Evolutionary conservation across 495 filamentous ascomycete genomes (phyloP), one percentile per base, ranked within the genome.

Genomic region (Neurospora discreta): DNA sequence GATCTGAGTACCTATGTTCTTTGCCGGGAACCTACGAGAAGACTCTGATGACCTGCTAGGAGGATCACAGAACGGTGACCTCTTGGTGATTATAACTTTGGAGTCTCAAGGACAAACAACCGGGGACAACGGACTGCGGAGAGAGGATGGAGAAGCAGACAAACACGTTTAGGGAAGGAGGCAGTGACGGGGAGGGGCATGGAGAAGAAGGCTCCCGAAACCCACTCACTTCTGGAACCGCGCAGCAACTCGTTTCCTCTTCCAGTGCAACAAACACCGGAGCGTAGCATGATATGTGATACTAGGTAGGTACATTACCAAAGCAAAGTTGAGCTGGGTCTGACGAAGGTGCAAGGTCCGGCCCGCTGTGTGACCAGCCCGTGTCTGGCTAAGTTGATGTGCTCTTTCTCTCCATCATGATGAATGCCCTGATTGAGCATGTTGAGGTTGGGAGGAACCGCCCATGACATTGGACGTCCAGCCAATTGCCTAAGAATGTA

Each of bases 271-370:
- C 52, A 65, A 33, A 65, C 52, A 30, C 26, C 52, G 26, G 52
- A 26, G 52, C 52, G 26, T 65, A 65, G 52, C 26, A 65, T 60
- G 52, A 60, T 60, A 60, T 26, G 52, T 60, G 52, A 60, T 33
- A 33, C 33, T 36, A 36, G 33, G 52, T 36, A 36, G 33, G 52
- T 33, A 33, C 26, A 33, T 60, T 60, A 33, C 52, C 52, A 13
- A 60, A 60, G 69, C 72, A 72, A 71, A 46, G 71, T 36, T 36
- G 7, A 38, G 38, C 18, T 52, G 71, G 72, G 20, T 73, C 70
- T 73, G 71, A 74, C 71, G 60, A 71, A 73, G 79, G 81, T 82
- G 81, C 81, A 81, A 77, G 80, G 81, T 78, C 81, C 76, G 72
- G 71, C 69, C 68, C 74, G 70, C 73, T 72, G 75, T 33, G 26